Conservation (phyloP, 192 early-diverging fungal species). For the Phycomyces blakesleeanus region DNA sequence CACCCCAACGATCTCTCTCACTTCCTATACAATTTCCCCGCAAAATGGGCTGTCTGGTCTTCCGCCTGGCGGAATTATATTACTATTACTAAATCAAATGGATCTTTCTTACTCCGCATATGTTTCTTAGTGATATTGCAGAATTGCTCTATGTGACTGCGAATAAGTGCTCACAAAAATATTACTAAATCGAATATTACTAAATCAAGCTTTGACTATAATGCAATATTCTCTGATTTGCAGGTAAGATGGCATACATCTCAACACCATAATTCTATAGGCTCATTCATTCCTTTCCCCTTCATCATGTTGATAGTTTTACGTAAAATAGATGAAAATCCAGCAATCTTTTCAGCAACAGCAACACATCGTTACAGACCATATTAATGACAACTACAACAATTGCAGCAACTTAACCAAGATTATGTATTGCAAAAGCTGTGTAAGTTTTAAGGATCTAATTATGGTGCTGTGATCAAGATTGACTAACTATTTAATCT, state of each 20-base stretch:
- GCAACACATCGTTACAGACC: slow-evolving; percentile 7
- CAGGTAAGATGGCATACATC: slow-evolving; percentile 13
- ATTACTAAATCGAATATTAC: no score
- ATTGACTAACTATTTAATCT: slow-evolving; percentile 10
- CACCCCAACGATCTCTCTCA: no score
- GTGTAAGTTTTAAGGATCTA: slow-evolving; percentile 10
- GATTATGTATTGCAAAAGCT: slow-evolving; percentile 6
- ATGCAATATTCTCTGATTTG: slow-evolving; percentile 13
- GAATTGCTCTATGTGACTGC: no score
- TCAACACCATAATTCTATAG: slow-evolving; percentile 13
- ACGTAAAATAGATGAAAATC: slow-evolving; percentile 13
- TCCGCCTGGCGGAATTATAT: no score
- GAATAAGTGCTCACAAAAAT: no score
- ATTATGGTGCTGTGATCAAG: slow-evolving; percentile 7
- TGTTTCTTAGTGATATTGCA: no score
- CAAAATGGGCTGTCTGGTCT: no score
- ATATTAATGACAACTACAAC: slow-evolving; percentile 11
- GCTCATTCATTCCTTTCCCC: slow-evolving; percentile 11
- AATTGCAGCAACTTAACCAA: slow-evolving; percentile 9
- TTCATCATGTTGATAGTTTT: slow-evolving; percentile 14
- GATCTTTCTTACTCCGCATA: no score
- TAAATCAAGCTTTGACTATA: no score
- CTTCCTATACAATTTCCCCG: no score
- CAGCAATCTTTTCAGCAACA: slow-evolving; percentile 10
- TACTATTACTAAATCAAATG: no score